Percentiles rank a stretch among this genome's conserved stretches.
phyloP scores from a whole-genome alignment of 1,139 yeast genomes.

The Candida labiduridarum region DNA sequence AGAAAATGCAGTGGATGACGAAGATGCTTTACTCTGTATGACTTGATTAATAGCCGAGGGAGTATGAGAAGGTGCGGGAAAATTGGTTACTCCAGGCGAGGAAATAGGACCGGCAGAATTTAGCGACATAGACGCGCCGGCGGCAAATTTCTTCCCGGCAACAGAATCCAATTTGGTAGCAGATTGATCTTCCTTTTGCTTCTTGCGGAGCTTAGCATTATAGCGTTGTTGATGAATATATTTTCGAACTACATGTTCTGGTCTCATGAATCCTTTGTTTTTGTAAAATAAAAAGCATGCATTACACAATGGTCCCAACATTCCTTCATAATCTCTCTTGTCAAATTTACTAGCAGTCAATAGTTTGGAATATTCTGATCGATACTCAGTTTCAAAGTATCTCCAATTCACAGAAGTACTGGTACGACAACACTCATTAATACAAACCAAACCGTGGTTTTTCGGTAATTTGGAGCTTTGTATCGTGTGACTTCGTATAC shows the following conservation, averaged over 20 bases:
- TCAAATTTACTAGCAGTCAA: slow-evolving; percentile 44
- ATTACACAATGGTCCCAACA: slow-evolving; percentile 55
- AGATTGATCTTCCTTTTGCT: slow-evolving; percentile 23
- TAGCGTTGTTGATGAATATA: slow-evolving; percentile 50
- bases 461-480: slow-evolving; percentile 40
- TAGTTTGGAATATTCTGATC: slow-evolving; percentile 41
- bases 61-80: slow-evolving; percentile 47
- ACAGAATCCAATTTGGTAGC: slow-evolving; percentile 4
- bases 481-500: slow-evolving; percentile 48
- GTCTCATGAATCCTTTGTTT: slow-evolving; percentile 55
- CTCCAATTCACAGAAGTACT: slow-evolving; percentile 48
- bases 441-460: slow-evolving; percentile 45
- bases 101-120: slow-evolving; percentile 1
- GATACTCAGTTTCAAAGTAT: slow-evolving; percentile 46
- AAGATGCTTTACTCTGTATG: slow-evolving; percentile 27
- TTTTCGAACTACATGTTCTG: slow-evolving; percentile 50
- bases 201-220: slow-evolving; percentile 26
- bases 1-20: slow-evolving; percentile 6
- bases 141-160: slow-evolving; percentile 6
- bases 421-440: slow-evolving; percentile 48
- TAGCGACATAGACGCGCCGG: slow-evolving; percentile 2
- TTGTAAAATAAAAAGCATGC: slow-evolving; percentile 52
- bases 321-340: slow-evolving; percentile 47
- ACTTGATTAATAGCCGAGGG: slow-evolving; percentile 49
- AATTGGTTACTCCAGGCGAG: slow-evolving; percentile 24